Conservation (phyloP, 306 rosid species). For the Prunus campanulata region DNA sequence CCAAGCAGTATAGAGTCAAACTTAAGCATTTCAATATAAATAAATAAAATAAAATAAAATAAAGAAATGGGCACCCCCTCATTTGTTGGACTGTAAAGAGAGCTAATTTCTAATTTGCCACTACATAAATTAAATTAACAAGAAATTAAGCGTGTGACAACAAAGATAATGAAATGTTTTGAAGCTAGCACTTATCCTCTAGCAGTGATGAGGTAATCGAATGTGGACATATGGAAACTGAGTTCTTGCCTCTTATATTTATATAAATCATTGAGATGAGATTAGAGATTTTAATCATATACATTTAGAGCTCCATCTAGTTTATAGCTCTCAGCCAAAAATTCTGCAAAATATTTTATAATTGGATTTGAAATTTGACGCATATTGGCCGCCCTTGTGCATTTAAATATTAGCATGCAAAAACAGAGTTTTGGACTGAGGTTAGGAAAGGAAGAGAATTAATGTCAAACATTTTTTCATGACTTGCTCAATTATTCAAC, state of each 20-base stretch:
- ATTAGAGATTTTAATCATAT: background rate
- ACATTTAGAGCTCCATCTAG: background rate
- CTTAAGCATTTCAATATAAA: background rate
- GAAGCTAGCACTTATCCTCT: background rate
- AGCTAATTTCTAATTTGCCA: background rate
- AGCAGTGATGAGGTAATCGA: background rate
- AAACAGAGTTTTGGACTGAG: background rate
- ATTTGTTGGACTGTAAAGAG: background rate
- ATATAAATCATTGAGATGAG: background rate
- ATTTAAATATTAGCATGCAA: background rate
- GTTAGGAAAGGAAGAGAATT: background rate
- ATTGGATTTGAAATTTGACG: background rate
- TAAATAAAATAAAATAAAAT: too few species aligned
- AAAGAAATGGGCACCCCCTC: background rate
- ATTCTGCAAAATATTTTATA: background rate
- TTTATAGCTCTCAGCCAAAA: background rate
- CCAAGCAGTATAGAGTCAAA: background rate
- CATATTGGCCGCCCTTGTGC: background rate
- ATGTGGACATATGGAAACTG: background rate
- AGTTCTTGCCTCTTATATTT: background rate
- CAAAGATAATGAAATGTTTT: background rate
- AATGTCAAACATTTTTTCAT: too few species aligned
- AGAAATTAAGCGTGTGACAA: background rate
- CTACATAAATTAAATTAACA: background rate
- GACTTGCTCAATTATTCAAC: background rate